These are phyloP conservation scores for Tuber magnatum DNA, from an alignment of 495 filamentous ascomycete species.

Conservation along the genomic window DNA sequence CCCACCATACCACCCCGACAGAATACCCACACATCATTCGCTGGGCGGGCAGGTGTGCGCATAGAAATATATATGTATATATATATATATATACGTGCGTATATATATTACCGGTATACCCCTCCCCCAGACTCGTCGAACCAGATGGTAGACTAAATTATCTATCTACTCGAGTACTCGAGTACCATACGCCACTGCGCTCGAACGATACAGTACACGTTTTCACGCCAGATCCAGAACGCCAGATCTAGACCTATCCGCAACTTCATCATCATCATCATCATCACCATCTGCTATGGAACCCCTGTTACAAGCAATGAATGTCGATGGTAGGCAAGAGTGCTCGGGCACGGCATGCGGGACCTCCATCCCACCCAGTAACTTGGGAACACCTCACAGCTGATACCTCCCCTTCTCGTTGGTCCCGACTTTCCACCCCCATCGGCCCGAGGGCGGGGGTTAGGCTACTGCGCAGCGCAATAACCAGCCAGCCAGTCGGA, in stretches of 20 bases:
- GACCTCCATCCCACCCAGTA: background rate
- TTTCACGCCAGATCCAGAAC: background rate
- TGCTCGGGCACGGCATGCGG: background rate
- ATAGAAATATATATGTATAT: no score
- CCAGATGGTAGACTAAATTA: background rate
- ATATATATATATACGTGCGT: background rate
- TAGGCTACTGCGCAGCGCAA: background rate
- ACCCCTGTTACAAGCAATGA: background rate
- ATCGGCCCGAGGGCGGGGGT: background rate
- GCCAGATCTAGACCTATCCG: background rate
- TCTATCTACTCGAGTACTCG: no score
- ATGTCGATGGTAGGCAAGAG: background rate
- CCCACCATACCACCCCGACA: background rate
- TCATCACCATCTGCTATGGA: background rate
- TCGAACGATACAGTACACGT: background rate
- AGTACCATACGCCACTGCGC: background rate
- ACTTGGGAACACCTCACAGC: background rate
- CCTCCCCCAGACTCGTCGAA: background rate
- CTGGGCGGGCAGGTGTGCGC: background rate
- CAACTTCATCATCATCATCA: slow-evolving; percentile 1
- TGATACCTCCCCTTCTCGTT: background rate
- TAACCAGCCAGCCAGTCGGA: background rate
- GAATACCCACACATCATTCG: background rate
- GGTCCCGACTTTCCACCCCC: background rate
- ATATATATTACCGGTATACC: background rate